Evolutionary conservation across 768 basidiomycete genomes (phyloP).

Genomic region (Kwoniella europaea): DNA sequence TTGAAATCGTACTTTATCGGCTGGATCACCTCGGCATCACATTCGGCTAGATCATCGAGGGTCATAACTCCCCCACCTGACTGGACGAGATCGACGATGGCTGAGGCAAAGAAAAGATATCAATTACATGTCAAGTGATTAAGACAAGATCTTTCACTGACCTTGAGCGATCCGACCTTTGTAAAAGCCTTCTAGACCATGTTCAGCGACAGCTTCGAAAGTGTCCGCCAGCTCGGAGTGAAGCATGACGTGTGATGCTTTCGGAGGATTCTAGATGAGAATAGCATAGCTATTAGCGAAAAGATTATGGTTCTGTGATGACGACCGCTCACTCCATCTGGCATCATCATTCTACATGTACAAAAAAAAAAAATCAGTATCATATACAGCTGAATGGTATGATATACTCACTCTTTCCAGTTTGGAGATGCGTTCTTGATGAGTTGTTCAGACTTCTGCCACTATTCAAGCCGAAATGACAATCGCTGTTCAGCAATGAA

Average conservation of each 20-base stretch:
- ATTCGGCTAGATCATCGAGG: slow-evolving; percentile 86
- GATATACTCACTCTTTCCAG: slow-evolving; percentile 64
- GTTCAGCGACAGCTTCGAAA: slow-evolving; percentile 75
- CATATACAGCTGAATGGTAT: not conserved
- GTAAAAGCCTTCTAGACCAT: slow-evolving; percentile 93
- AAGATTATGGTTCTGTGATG: no score
- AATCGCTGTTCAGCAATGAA: slow-evolving; percentile 3
- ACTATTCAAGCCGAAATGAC: slow-evolving; percentile 51
- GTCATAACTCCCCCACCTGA: slow-evolving; percentile 91
- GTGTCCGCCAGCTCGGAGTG: slow-evolving; percentile 82
- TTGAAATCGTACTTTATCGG: slow-evolving; percentile 85
- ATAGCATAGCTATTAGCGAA: no score
- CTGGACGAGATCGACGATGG: slow-evolving; percentile 65
- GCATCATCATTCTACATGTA: slow-evolving; percentile 56
- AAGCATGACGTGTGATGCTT: slow-evolving; percentile 80
- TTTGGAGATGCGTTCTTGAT: slow-evolving; percentile 85
- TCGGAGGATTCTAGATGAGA: slow-evolving; percentile 67
- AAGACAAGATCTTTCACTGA: no score
- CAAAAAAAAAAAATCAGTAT: no score
- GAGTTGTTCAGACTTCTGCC: slow-evolving; percentile 68
- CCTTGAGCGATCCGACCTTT: slow-evolving; percentile 87
- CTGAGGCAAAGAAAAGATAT: no score
- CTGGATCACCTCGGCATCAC: slow-evolving; percentile 77
- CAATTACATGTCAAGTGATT: no score
- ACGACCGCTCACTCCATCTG: slow-evolving; percentile 54